Evolutionary conservation across 1,139 yeast genomes (phyloP), one percentile per base, ranked within the genome.

Genomic region (Pichia sp.): DNA sequence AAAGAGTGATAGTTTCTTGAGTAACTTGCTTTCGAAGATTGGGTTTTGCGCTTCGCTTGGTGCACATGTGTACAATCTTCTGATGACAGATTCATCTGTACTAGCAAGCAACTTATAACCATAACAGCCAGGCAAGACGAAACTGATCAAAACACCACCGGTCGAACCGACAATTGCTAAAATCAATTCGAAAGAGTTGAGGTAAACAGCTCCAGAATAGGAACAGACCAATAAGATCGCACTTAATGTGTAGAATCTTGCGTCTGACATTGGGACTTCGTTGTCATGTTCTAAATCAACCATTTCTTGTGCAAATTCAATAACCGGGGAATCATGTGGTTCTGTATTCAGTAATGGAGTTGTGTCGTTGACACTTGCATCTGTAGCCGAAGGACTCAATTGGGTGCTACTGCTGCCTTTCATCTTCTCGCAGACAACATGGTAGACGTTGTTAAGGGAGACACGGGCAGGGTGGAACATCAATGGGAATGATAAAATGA

Each of bases 391-490:
- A 24, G 17, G 17, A 11, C 28, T 20, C 1, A 36, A 12, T 21
- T 17, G 15, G 15, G 18, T 36, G 14, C n/a, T 7, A 28, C 20
- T 15, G 4, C 19, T 18, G 17, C 35, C 39, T 4, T 22, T 18
- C 24, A 49, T 33, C 1, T 50, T 50, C 14, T 56, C 48, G 40
- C 63, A 62, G 18, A 76, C 41, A 78, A 86, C 83, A 59, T 76
- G 77, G 46, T 76, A 67, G 54, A 91, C 79, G 65, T 91, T 89
- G 63, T 88, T 85, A 30, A 85, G 72, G 1, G 97, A 87, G 27
- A 88, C 83, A 48, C 99, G 73, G 41, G 96, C 87, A 1, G 99
- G 99, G 63, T 91, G 96, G 60, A 89, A 79, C 84, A 91, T 86
- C 56, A 93, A 73, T 18, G 99, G 99, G 69, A 85, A 93, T 8